Base-by-base conservation (phyloP, 2,329 filamentous ascomycete genomes). In the Tolypocladium capitatum region DNA sequence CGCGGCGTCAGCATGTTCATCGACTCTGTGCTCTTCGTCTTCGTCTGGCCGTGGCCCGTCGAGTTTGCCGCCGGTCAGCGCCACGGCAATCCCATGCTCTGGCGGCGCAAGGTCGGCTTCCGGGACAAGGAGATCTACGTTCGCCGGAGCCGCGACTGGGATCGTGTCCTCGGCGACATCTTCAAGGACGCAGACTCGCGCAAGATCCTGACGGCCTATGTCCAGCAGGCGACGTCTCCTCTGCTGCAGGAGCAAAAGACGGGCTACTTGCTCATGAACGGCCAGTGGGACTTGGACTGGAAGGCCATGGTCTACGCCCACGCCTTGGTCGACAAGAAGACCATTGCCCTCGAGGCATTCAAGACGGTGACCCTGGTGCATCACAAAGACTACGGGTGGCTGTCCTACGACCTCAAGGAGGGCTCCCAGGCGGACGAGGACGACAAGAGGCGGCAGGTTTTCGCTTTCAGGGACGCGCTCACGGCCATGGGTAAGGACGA, bases 221-320 rank as follows among this genome's bases (percentile, higher is more conserved):
- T 94, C 42, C 65, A 81, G 52, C 74, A 78, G 2, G 90, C 87
- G 2, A 83, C 90, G 4, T 75, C 82, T 16, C 76, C 80, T 21
- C 67, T 78, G 57, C 72, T 81, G 46, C 70, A 91, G 57, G 71
- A 75, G 55, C 74, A 80, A 56, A 95, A 94, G 74, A 95, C 89
- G 30, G 89, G 88, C 20, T 94, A 94, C 61, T 67, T 94, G 53
- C 81, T 92, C 55, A 85, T 94, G 73, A 86, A 90, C 61, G 78
- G 75, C 52, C 77, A 88, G 52, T 97, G 88, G 83, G 86, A 94
- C 63, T 70, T 96, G 51, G 89, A 95, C 62, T 96, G 90, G 75
- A 73, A 74, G 43, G 75, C 76, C 20, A 96, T 96, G 86, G 70
- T 88, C 13, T 68, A 75, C 52, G 87, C 86, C 4, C 84, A 87